Evolutionary conservation across 1,284 basidiomycete genomes (phyloP).

Genomic region (Singerocomus inundabilis): DNA sequence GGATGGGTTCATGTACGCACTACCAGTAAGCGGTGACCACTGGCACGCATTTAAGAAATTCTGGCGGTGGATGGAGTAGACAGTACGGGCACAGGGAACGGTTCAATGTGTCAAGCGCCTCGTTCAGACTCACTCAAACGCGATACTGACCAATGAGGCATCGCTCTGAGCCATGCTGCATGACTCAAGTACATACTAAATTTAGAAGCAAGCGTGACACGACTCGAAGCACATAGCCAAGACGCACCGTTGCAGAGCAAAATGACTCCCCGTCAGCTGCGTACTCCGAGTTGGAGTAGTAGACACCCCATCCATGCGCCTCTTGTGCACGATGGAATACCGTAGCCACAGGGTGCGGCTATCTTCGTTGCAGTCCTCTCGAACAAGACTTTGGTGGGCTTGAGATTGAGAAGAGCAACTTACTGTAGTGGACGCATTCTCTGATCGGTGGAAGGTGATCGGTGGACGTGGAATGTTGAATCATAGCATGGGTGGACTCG

Average conservation of each 20-base stretch:
- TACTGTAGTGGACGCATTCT: not conserved
- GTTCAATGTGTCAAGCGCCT: slow-evolving; percentile 3
- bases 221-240: not conserved
- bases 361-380: slow-evolving; percentile 5
- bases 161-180: slow-evolving; percentile 14
- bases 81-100: not conserved
- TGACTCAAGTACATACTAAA: not conserved
- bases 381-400: not conserved
- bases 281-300: not conserved
- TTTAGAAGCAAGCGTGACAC: not conserved
- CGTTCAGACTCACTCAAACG: not conserved
- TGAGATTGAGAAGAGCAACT: not conserved
- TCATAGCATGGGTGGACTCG: not conserved
- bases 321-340: not conserved
- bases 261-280: not conserved
- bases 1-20: not conserved
- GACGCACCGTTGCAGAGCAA: not conserved
- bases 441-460: slow-evolving; percentile 1
- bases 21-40: slow-evolving; percentile 8
- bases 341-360: not conserved
- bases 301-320: not conserved
- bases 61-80: slow-evolving; percentile 1
- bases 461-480: not conserved
- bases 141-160: not conserved
- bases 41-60: not conserved